phyloP scores from a whole-genome alignment of 2,329 filamentous ascomycete species.

The Epichloe amarillans region DNA sequence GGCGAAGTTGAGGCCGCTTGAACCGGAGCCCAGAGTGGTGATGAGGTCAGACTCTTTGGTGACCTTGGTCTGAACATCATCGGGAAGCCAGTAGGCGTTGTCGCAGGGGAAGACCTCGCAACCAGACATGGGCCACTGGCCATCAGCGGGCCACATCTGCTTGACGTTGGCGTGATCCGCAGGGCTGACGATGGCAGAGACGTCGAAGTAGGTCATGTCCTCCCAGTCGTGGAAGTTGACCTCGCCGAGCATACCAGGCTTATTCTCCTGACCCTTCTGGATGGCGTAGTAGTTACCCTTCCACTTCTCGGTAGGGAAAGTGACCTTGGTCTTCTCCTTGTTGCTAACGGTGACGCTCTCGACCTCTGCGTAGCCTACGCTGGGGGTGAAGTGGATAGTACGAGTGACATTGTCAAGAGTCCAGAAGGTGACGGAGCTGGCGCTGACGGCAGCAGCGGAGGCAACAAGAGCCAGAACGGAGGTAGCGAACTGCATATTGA shows the following conservation, averaged over 20 bases:
- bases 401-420: conserved; percentile 40
- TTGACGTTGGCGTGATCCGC: conserved; percentile 38
- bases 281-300: conserved; percentile 39
- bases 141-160: conserved; percentile 34
- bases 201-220: conserved; percentile 41
- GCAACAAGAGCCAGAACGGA: conserved; percentile 31
- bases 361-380: conserved; percentile 22
- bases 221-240: conserved; percentile 34
- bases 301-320: conserved; percentile 28
- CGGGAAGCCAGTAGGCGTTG: conserved; percentile 38
- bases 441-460: conserved; percentile 27
- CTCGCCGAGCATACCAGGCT: conserved; percentile 40
- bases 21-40: conserved; percentile 32
- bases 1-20: conserved; percentile 12
- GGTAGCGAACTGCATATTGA: conserved; percentile 42
- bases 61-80: conserved; percentile 43
- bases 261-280: conserved; percentile 27
- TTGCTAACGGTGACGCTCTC: conserved; percentile 26
- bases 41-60: conserved; percentile 35
- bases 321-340: conserved; percentile 25
- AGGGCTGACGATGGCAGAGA: conserved; percentile 43
- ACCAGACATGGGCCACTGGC: conserved; percentile 30
- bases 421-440: conserved; percentile 42
- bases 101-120: conserved; percentile 38
- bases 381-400: conserved; percentile 37